Percentiles rank a stretch among this genome's conserved stretches.
Evolutionary conservation across 305 asterid species (phyloP).

Genomic region (Fraxinus latifolia): DNA sequence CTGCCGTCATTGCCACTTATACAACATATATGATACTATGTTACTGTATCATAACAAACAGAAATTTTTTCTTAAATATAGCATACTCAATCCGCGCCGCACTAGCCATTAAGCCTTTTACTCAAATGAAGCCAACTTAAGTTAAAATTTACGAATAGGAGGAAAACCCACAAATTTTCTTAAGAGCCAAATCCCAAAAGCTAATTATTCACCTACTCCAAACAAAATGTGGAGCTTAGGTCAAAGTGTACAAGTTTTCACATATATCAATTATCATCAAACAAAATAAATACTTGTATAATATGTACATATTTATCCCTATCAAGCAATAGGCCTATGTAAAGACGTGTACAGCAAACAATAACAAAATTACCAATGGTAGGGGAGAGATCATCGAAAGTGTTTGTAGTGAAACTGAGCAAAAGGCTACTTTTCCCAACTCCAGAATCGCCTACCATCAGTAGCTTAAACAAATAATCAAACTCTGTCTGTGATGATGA

Average conservation of each 20-base stretch:
- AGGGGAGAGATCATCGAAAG: constrained; percentile 88
- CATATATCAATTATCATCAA: background rate
- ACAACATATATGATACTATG: background rate
- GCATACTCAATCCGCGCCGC: background rate
- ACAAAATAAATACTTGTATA: background rate
- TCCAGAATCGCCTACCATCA: constrained; percentile 90
- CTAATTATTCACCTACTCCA: background rate
- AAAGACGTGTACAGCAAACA: background rate
- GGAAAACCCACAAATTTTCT: background rate
- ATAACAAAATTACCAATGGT: constrained; percentile 59
- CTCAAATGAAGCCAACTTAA: background rate
- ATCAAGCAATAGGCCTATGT: background rate
- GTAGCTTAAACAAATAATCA: constrained; percentile 80
- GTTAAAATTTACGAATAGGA: background rate
- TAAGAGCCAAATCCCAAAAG: background rate
- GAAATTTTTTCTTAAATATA: background rate
- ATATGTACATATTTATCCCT: background rate
- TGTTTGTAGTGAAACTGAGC: constrained; percentile 84
- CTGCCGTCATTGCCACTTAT: background rate
- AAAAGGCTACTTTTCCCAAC: constrained; percentile 87
- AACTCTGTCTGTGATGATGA: constrained; percentile 66
- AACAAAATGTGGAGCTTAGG: background rate
- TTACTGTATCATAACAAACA: background rate
- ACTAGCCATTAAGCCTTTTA: background rate
- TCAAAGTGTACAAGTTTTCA: background rate